A percentile compares a stretch with the other conserved stretches of the same genome.
phyloP scores from a whole-genome alignment of 1,284 basidiomycete genomes.

The Takashimella koratensis region DNA sequence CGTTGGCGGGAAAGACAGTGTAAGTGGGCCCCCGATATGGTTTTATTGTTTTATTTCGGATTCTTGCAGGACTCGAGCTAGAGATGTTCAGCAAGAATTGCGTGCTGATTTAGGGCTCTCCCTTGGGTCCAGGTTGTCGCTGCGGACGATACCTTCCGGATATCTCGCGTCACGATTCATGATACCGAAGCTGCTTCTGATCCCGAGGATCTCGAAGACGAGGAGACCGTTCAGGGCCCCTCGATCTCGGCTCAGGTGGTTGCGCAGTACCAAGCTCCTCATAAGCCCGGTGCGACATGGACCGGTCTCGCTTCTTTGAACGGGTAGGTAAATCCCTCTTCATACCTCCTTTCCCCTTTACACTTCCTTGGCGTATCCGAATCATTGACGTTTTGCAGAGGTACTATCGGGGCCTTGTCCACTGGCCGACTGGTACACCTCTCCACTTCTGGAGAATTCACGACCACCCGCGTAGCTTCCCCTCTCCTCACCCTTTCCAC shows the following conservation, averaged over 20 bases:
- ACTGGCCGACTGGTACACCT: slow-evolving; percentile 31
- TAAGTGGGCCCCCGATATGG: too few species aligned
- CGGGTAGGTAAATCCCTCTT: slow-evolving; percentile 1
- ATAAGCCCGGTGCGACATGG: slow-evolving; percentile 4
- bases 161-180: slow-evolving; percentile 3
- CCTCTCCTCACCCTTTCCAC: slow-evolving; percentile 48
- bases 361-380: background rate
- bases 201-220: background rate
- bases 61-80: too few species aligned
- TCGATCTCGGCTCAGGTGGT: too few species aligned
- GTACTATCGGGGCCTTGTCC: slow-evolving; percentile 38
- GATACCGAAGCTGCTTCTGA: too few species aligned
- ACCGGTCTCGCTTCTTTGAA: slow-evolving; percentile 10
- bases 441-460: slow-evolving; percentile 4
- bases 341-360: slow-evolving; percentile 9
- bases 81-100: too few species aligned
- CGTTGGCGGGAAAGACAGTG: slow-evolving; percentile 1
- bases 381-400: slow-evolving; percentile 16
- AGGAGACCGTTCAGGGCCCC: too few species aligned
- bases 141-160: slow-evolving; percentile 37
- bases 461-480: slow-evolving; percentile 19
- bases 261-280: background rate
- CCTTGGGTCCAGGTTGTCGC: slow-evolving; percentile 23
- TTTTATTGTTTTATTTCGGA: too few species aligned
- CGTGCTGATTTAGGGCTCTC: background rate